Evolutionary conservation across 2,329 filamentous ascomycete genomes (phyloP), one percentile per base, ranked within the genome.

Genomic region (Incumbomyces delicatus): DNA sequence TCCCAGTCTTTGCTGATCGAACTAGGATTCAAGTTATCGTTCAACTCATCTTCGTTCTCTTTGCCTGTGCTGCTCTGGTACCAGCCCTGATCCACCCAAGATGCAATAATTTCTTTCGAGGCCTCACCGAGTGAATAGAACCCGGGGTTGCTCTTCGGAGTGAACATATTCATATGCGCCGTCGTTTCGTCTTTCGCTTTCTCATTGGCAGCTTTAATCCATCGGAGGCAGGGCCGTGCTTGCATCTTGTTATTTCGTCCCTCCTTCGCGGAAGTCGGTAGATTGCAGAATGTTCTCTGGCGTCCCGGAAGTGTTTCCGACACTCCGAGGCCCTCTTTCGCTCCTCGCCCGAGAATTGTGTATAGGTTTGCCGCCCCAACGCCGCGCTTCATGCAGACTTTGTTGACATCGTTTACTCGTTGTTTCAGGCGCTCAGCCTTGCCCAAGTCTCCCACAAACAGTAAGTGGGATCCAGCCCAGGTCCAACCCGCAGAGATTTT

Each of bases 401-500:
- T 74, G 71, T n/a, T 77, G 62, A 95, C 72, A 50, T 71, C 75
- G n/a, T 72, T 68, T 8, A 95, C 74, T 29, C 92, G 79, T 59
- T 80, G 77, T 56, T 81, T 80, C 53, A 96, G 71, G 60, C 95
- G 88, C 57, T 89, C 84, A 3, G 80, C 80, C n/a, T 86, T 80
- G 40, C 85, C 84, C 6, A 98, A 75, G 59, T 87, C 94, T 2
- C 88, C 87, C 1, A 96, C 86, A 59, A 96, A 98, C 63, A 92
- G 86, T 20, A 98, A 78, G 65, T 98, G 92, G 31, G 86, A 92
- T 13, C 83, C 80, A 12, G 86, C 86, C 88, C 89, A 96, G 8
- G 72, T 72, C 69, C 82, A 82, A 6, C 89, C 85, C 50, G 83
- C 75, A 2, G 76, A 78, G 51, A 96, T 78, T 53, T 87, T 81